Conservation (phyloP, 352 stramenopile genomes). For the Pythium dissotocum region DNA sequence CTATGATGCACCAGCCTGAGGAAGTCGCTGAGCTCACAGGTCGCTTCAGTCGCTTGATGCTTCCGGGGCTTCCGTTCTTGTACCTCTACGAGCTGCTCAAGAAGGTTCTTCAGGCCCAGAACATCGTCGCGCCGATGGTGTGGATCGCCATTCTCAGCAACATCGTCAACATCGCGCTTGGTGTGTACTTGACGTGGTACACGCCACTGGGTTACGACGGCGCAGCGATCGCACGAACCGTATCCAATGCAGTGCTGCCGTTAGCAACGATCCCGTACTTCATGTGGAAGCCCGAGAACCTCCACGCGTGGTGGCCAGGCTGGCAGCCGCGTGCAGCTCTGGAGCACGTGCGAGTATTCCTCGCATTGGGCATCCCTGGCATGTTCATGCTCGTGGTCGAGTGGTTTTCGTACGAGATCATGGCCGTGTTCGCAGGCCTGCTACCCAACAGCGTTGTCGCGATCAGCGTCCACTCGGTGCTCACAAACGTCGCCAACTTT, state of each 20-base stretch:
- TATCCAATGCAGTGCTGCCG: slow-evolving; percentile 61
- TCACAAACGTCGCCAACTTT: slow-evolving; percentile 63
- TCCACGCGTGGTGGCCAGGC: slow-evolving; percentile 59
- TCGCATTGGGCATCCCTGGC: slow-evolving; percentile 64
- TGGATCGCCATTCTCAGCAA: slow-evolving; percentile 75
- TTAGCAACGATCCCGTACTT: slow-evolving; percentile 67
- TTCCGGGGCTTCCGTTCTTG: slow-evolving; percentile 79
- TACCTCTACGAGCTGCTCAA: slow-evolving; percentile 87
- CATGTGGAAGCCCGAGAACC: slow-evolving; percentile 43
- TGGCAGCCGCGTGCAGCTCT: slow-evolving; percentile 61
- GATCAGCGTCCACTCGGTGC: slow-evolving; percentile 75
- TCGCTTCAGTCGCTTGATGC: slow-evolving; percentile 61
- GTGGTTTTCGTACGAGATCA: slow-evolving; percentile 83
- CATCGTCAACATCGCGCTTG: slow-evolving; percentile 71
- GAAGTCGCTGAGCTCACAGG: slow-evolving; percentile 68
- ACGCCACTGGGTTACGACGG: slow-evolving; percentile 78
- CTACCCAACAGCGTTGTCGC: slow-evolving; percentile 63
- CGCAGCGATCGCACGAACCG: slow-evolving; percentile 67
- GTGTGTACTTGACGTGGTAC: slow-evolving; percentile 81
- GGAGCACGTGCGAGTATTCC: slow-evolving; percentile 56
- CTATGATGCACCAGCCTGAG: slow-evolving; percentile 59
- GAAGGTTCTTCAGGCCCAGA: slow-evolving; percentile 86
- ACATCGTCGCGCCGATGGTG: slow-evolving; percentile 85
- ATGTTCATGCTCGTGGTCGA: slow-evolving; percentile 81
- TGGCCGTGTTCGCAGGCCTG: slow-evolving; percentile 62